Conservation (phyloP, 2,329 filamentous ascomycete species). For the Botryotinia calthae region DNA sequence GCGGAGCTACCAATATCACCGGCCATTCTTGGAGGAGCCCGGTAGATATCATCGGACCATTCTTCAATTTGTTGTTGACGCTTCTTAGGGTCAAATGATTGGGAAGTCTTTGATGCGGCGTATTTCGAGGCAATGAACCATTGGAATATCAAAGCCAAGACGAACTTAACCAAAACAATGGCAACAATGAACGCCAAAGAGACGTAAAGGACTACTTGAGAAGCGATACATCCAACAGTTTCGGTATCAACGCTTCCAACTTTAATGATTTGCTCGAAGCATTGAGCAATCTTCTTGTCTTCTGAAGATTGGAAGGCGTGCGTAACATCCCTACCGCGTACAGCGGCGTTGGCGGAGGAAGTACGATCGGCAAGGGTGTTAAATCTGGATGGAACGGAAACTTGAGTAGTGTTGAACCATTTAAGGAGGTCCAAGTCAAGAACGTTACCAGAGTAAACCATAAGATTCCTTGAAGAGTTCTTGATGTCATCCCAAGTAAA, state of each 20-base stretch:
- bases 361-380: conserved; percentile 71
- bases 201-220: conserved; percentile 93
- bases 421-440: conserved; percentile 83
- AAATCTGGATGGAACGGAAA: conserved; percentile 73
- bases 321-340: conserved; percentile 85
- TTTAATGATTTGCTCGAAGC: conserved; percentile 90
- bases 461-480: conserved; percentile 83
- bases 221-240: conserved; percentile 94
- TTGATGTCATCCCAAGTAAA: conserved; percentile 94
- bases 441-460: conserved; percentile 92
- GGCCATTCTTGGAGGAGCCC: conserved; percentile 76
- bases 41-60: conserved; percentile 97
- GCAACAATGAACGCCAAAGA: conserved; percentile 88
- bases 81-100: conserved; percentile 76
- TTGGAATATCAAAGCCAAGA: conserved; percentile 87
- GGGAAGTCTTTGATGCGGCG: conserved; percentile 79
- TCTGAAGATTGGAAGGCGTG: conserved; percentile 74
- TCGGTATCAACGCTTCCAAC: conserved; percentile 95
- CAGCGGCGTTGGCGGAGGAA: conserved; percentile 55
- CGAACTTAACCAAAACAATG: conserved; percentile 81
- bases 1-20: conserved; percentile 69
- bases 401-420: conserved; percentile 85
- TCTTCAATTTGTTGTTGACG: conserved; percentile 93
- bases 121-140: conserved; percentile 93
- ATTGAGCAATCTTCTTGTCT: conserved; percentile 81